Percentiles rank a stretch among this genome's conserved stretches.
Conservation (phyloP, 169 alveolate genomes). For the Cryptosporidium felis region DNA sequence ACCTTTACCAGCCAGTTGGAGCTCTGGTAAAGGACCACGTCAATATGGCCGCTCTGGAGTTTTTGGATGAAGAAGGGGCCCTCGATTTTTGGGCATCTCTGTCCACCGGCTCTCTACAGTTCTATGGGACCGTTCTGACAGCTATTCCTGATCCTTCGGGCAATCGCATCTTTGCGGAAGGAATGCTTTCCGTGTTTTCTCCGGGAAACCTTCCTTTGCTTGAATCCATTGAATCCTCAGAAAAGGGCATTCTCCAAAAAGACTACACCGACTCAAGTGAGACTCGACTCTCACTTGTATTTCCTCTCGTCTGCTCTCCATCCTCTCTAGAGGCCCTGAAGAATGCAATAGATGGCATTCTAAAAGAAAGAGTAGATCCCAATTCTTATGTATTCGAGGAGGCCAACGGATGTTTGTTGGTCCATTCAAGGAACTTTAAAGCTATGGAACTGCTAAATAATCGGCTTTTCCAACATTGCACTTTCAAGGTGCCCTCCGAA, state of each 20-base stretch:
- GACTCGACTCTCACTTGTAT: neutral
- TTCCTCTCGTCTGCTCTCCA: conserved; percentile 41
- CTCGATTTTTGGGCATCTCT: conserved; percentile 43
- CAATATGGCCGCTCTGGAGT: conserved; percentile 46
- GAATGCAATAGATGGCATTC: neutral
- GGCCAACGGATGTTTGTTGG: neutral
- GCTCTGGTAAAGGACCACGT: conserved; percentile 1
- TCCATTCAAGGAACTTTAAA: neutral
- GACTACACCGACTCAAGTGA: neutral
- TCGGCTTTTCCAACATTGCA: conserved; percentile 44
- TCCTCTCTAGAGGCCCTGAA: neutral
- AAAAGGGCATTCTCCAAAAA: neutral
- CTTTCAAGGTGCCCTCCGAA: neutral
- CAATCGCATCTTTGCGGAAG: conserved; percentile 29
- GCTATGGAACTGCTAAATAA: conserved; percentile 10
- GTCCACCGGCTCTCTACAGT: conserved; percentile 23
- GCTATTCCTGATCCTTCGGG: conserved; percentile 68
- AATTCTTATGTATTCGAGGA: neutral
- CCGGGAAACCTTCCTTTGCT: conserved; percentile 23
- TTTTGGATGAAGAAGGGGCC: conserved; percentile 35
- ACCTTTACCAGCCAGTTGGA: conserved; percentile 24
- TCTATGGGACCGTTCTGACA: conserved; percentile 52
- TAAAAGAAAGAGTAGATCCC: neutral
- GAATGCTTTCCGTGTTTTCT: conserved; percentile 37
- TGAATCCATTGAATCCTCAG: conserved; percentile 15